Evolutionary conservation across 306 rosid species (phyloP), one percentile per base, ranked within the genome.

Genomic region (Herpetospermum pedunculosum): DNA sequence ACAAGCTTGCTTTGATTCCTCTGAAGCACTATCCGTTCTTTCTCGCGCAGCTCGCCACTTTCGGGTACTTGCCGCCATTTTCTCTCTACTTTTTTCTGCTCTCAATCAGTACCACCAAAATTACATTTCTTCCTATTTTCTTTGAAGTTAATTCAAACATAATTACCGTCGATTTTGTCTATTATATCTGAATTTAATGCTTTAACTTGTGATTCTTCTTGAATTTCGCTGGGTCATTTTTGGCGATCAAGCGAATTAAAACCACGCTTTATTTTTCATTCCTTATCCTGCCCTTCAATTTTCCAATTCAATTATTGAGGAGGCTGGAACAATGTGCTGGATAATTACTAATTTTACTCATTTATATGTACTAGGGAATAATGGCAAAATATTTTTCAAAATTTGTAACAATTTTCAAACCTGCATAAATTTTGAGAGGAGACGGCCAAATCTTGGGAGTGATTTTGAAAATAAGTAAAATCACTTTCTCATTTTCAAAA

Each of bases 1-100:
- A 92, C 79, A 92, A 92, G 81, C 82, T 92, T 47, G 98, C 98
- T 49, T 83, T 92, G 88, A 90, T 92, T 76, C 98, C 98, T 28
- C 86, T 92, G 69, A 90, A 92, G 75, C 87, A 82, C 2, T 92
- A 92, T 64, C 98, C 98, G 10, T 92, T 92, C 86, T 92, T 92
- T 73, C 94, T 92, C 28, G 98, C 98, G 16, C 98, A 92, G 88
- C 86, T 92, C 73, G 92, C 98, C 32, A 90, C 98, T 65, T 84
- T 90, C 85, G 98, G 98, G 98, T 92, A 87, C 78, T 67, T 48
- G 5, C 35, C 38, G 15, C 44, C 65, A 6, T 70, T 50, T 70
- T 59, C 72, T 62, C 48, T 49, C 23, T 3, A 14, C 26, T 11
- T 9, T 30, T 74, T 16, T 15, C 41, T 71, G 10, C 32, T 60